Evolutionary conservation across 495 filamentous ascomycete genomes (phyloP), one percentile per base, ranked within the genome.

Genomic region (Penicillium turbatum): DNA sequence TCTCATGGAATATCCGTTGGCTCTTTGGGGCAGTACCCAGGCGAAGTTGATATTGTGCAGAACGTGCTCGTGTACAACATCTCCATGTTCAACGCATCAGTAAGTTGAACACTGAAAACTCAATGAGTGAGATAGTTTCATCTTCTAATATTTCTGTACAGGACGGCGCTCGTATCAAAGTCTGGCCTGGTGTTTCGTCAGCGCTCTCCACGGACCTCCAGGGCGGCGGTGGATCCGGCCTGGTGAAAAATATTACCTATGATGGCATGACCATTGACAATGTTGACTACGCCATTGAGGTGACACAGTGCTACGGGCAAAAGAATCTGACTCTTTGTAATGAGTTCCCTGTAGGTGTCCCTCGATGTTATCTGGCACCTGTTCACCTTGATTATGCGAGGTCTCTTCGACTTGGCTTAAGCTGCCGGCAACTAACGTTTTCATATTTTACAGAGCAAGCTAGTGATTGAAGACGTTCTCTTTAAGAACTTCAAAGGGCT

Each of bases 1-100:
- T 87, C 83, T 11, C 85, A 88, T 64, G 85, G 85, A n/a, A 86
- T 87, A 57, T 83, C 79, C 13, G 83, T 88, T 34, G 85, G 85
- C 17, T 84, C 80, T 15, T 73, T 88, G 0, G 85, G 85, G 0
- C 85, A 88, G 58, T 88, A 88, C 55, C 54, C 67, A 3, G 82
- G 79, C 26, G 76, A 81, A 51, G 75, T 77, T 38, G 85, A 88
- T 59, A 84, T 87, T 46, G 83, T 88, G 3, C 68, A 84, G 64
- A 81, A 87, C 51, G 56, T 87, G 9, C 79, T 81, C 49, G 78
- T 86, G 35, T 82, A 79, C 70, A 88, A 87, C 59, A 75, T 84
- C 55, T 81, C 76, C 48, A 85, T 88, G 82, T 74, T 74, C 62
- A 83, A 86, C 52, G 80, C 83, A 7, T 79, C 77, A 5, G 72